Evolutionary conservation across 2,329 filamentous ascomycete species (phyloP).

Genomic region (Geosmithia putterillii): DNA sequence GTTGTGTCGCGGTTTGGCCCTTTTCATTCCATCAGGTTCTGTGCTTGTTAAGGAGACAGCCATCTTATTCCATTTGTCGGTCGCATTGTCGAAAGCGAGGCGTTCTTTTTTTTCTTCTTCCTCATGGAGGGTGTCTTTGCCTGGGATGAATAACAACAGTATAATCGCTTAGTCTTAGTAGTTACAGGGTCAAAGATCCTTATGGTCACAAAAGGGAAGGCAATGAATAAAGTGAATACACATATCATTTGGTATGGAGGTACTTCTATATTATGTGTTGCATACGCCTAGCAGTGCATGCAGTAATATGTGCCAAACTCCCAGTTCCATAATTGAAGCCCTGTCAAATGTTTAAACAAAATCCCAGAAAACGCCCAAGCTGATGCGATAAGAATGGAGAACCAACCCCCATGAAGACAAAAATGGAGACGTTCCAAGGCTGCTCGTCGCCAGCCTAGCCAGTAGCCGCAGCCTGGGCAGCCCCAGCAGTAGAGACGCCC

Average conservation of each 20-base stretch:
- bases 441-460: conserved; percentile 14
- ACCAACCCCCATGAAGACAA: too few species aligned
- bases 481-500: conserved; percentile 18
- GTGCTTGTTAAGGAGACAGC: background rate
- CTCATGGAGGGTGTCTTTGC: conserved; percentile 1
- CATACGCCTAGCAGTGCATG: too few species aligned
- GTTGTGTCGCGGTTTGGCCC: conserved; percentile 1
- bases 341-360: background rate
- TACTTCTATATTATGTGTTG: too few species aligned
- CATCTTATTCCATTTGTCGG: background rate
- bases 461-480: conserved; percentile 21
- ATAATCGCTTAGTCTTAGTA: too few species aligned
- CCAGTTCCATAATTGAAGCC: background rate
- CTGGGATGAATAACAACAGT: too few species aligned
- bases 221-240: too few species aligned
- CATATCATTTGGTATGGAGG: too few species aligned
- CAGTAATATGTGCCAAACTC: too few species aligned
- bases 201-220: too few species aligned
- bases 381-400: background rate
- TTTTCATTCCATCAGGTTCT: background rate
- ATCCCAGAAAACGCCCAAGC: background rate
- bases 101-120: conserved; percentile 4
- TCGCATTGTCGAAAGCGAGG: conserved; percentile 1
- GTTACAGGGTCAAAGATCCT: too few species aligned
- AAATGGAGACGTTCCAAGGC: too few species aligned